Evolutionary conservation across 2,329 filamentous ascomycete genomes (phyloP), one percentile per base, ranked within the genome.

Genomic region (Lachnellula cervina): DNA sequence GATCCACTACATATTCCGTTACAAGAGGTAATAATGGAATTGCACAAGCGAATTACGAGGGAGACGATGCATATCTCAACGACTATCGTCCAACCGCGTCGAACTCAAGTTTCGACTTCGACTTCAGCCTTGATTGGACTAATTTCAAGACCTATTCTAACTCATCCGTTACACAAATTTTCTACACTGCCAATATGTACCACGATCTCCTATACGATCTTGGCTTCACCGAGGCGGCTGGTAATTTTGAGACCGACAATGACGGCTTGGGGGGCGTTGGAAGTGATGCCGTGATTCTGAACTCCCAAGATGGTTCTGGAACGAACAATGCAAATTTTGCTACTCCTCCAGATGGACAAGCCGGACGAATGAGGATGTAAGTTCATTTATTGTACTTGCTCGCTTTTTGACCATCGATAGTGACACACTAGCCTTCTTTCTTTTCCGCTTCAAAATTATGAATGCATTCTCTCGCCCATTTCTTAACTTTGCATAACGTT

Each of bases 241-340:
- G 81, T 5, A 85, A 85, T 69, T 85, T 84, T 67, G 76, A 84
- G 69, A 63, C 69, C 51, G 78, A 81, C 71, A 84, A 83, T 72
- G 75, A 79, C 58, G 77, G 75, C 45, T 67, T 72, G 42, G 81
- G 81, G 3, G 82, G 82, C 17, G 44, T 59, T 4, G 80, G 75
- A 13, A 71, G 70, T 50, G 82, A 84, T 61, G 74, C 74, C 45
- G 78, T 81, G 38, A 80, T 80, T 55, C 71, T 83, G 40, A 81
- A 81, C 59, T 69, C 80, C 0, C 82, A 85, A 62, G 81, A 84
- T 55, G 80, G 79, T 32, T 73, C 72, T 0, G 76, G 73, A 16
- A 74, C 70, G 1, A 80, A 84, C 71, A 84, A 84, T 57, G 81
- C 81, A 55, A 77, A 81, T 69, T 83, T 84, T 59, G 74, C 75